A percentile compares a stretch with the other conserved stretches of the same genome.
Evolutionary conservation across 106 monocot genomes (phyloP).

Genomic region (Platanthera zijinensis): DNA sequence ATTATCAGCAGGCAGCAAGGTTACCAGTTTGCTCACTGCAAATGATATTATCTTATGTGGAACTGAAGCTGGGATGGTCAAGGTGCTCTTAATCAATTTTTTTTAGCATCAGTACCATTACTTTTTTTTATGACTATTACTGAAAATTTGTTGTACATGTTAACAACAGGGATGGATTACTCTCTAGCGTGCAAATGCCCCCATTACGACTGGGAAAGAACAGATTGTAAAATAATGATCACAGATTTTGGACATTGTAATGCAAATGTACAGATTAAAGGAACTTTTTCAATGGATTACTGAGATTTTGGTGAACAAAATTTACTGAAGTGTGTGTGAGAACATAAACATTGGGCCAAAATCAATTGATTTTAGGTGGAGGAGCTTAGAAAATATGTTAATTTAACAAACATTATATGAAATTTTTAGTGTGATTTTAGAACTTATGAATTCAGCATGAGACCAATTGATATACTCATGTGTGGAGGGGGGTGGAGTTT

Average conservation of each 20-base stretch:
- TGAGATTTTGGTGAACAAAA: too few species aligned
- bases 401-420: too few species aligned
- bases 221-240: background rate
- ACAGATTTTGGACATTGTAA: background rate
- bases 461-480: too few species aligned
- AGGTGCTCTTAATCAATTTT: slow-evolving; percentile 30
- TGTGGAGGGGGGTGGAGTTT: too few species aligned
- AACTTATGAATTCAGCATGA: too few species aligned
- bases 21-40: slow-evolving; percentile 67
- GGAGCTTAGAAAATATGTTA: too few species aligned
- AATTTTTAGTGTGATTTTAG: too few species aligned
- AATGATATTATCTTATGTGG: slow-evolving; percentile 89
- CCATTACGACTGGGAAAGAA: background rate
- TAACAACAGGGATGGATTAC: slow-evolving; percentile 68
- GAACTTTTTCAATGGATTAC: background rate
- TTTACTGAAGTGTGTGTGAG: too few species aligned
- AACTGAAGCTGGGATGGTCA: slow-evolving; percentile 78
- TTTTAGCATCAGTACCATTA: background rate
- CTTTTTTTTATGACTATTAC: background rate
- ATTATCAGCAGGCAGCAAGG: slow-evolving; percentile 86
- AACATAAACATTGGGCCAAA: too few species aligned
- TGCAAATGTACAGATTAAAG: background rate
- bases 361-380: too few species aligned
- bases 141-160: background rate
- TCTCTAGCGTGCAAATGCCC: slow-evolving; percentile 21